Percentiles rank a stretch among this genome's conserved stretches.
Conservation (phyloP, 139 green algal genomes). For the Yamagishiella unicocca region DNA sequence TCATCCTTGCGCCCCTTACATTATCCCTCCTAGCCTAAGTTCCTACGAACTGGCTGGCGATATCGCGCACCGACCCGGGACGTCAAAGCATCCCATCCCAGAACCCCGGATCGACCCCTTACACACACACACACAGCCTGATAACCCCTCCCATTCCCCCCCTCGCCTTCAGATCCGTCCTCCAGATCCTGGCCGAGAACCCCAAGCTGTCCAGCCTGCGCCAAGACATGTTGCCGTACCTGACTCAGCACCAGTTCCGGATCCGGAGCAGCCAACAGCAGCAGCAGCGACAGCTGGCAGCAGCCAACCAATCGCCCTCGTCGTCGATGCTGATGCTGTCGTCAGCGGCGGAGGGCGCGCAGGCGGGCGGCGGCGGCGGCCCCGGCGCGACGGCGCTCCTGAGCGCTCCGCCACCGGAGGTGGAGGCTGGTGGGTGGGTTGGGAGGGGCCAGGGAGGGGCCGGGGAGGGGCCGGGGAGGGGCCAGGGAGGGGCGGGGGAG, state of each 20-base stretch:
- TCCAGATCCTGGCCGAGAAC: conserved; percentile 67
- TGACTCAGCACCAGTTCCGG: conserved; percentile 72
- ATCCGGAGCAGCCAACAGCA: conserved; percentile 1
- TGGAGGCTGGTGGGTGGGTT: not conserved
- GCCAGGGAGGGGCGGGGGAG: too few relatives aligned
- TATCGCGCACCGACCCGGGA: too few relatives aligned
- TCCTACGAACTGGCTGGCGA: too few relatives aligned
- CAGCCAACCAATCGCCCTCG: not conserved
- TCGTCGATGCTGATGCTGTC: not conserved
- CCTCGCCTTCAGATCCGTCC: conserved; percentile 45
- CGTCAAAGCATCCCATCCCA: too few relatives aligned
- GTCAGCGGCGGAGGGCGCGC: not conserved
- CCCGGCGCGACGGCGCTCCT: not conserved
- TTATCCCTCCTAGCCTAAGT: too few relatives aligned
- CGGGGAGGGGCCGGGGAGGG: too few relatives aligned
- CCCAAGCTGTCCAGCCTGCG: conserved; percentile 60
- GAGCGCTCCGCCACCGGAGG: not conserved
- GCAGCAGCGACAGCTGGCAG: not conserved
- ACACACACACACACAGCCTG: not conserved
- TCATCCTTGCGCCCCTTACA: too few relatives aligned
- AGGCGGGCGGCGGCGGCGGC: not conserved
- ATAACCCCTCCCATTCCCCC: not conserved
- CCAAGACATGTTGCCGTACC: conserved; percentile 78
- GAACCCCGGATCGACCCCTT: too few relatives aligned
- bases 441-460: too few relatives aligned